Base-by-base conservation (phyloP, 2,329 filamentous ascomycete species). In the Pseudogymnoascus pannorum region DNA sequence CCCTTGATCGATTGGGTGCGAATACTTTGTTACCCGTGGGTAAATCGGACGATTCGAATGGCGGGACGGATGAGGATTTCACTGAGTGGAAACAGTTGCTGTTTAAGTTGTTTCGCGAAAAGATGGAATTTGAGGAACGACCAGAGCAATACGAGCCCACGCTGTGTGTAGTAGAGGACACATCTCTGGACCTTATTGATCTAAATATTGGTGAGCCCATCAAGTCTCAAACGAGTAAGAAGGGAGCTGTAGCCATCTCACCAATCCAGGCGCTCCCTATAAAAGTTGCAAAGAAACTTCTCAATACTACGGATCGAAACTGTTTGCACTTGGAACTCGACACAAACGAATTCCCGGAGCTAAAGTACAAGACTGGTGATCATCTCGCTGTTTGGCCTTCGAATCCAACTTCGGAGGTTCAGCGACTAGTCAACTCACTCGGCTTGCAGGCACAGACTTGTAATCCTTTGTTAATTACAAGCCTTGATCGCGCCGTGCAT, bases 311-410 rank as follows among this genome's bases (percentile, higher is more conserved):
- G 4, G 63, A 67, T n/a, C 61, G 63, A 5, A 66, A 63, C 31
- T 68, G 66, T 42, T 48, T 69, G n/a, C 66, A 68, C 44, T 11
- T 69, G 11, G 66, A 69, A 14, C 18, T 69, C 14, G 66, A 68
- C 20, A 59, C 62, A 11, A 60, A 31, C 24, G 44, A 63, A 3
- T 60, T 57, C 16, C 64, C 66, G 11, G 63, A 66, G 29, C n/a
- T 69, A 11, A 66, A 66, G 40, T 69, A 68, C 61, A 66, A 63
- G 24, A 69, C 67, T 29, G 67, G 67, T 2, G 67, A 69, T 60
- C 67, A 69, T 44, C 42, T 69, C 1, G 65, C 63, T 42, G 18
- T 69, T 2, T 69, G 67, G 67, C 64, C 67, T 5, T 58, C 58
- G 3, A 69, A 69, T 42, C 64, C 67, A 1, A 58, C 26, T 24